phyloP scores from a whole-genome alignment of 805 yeast species.

The Metschnikowia kunwiensis region DNA sequence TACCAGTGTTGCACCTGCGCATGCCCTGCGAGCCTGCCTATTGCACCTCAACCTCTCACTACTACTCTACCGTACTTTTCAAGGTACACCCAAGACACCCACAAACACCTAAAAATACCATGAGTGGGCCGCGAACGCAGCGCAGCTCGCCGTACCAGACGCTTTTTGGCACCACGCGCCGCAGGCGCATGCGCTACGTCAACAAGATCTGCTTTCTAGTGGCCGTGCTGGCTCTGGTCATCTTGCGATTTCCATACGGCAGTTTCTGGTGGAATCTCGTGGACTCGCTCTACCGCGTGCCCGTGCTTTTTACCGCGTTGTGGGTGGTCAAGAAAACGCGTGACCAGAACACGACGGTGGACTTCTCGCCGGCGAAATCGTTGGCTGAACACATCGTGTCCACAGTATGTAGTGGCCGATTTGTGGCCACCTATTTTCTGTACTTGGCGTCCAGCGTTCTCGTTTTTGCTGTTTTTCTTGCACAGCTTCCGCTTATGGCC shows the following conservation, averaged over 20 bases:
- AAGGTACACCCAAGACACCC: no score
- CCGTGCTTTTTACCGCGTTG: constrained; percentile 30
- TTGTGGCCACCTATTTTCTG: constrained; percentile 13
- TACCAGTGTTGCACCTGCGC: no score
- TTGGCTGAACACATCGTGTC: constrained; percentile 28
- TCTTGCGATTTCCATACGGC: constrained; percentile 28
- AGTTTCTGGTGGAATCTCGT: constrained; percentile 26
- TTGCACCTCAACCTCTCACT: no score
- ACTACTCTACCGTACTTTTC: no score
- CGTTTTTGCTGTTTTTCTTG: constrained; percentile 24
- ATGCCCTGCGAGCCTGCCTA: no score
- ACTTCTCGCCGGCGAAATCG: constrained; percentile 30
- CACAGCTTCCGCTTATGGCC: constrained; percentile 25
- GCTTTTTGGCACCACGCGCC: constrained; percentile 29
- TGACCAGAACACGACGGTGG: constrained; percentile 27
- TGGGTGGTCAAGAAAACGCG: constrained; percentile 27
- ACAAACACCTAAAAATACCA: no score
- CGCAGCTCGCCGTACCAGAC: constrained; percentile 20
- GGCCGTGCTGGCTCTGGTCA: constrained; percentile 25
- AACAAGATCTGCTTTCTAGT: constrained; percentile 29
- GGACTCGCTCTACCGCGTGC: constrained; percentile 27
- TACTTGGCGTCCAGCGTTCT: constrained; percentile 13
- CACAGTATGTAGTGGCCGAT: constrained; percentile 19
- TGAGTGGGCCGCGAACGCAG: constrained; percentile 4
- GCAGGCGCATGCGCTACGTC: constrained; percentile 35